Evolutionary conservation across 441 rosid genomes (phyloP), one percentile per base, ranked within the genome.

Genomic region (Pelargonium myrrhifolium): DNA sequence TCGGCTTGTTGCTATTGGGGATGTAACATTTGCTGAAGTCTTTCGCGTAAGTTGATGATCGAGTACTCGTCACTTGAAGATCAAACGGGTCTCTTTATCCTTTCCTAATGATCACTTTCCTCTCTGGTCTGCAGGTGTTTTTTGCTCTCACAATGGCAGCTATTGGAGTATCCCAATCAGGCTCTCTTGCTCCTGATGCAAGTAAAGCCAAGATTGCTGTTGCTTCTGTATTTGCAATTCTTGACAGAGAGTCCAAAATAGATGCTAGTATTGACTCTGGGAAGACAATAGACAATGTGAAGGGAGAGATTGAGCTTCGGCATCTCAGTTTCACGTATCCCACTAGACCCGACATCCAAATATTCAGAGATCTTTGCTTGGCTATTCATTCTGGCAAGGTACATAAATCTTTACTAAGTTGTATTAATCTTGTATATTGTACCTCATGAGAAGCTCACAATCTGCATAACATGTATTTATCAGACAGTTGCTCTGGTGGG

Each of bases 401-500:
- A 76, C 66, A 37, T 1, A 37, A n/a, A 37, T n/a, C n/a, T n/a
- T n/a, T n/a, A n/a, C n/a, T n/a, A n/a, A n/a, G n/a, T n/a, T n/a
- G n/a, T n/a, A n/a, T n/a, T n/a, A n/a, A n/a, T n/a, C n/a, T n/a
- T n/a, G n/a, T n/a, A n/a, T n/a, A n/a, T n/a, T 14, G 37, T 49
- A 49, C 56, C 18, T 6, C 56, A 12, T 8, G 2, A 2, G 35
- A 49, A 12, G 14, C 28, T 63, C 10, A 64, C n/a, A 9, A n/a
- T 67, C 14, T 31, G 6, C 40, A 28, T n/a, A 11, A 37, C 1
- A 37, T 37, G 40, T 62, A 47, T 65, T 18, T 71, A 62, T 72
- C 83, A 90, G 97, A 85, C 89, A 24, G 85, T 89, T 42, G 97
- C 97, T 71, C 74, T 90, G 68, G 97, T 93, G 17, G 98, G 96